Conservation (phyloP, 371 early-diverging fungal genomes). For the Rhizopus sp. region DNA sequence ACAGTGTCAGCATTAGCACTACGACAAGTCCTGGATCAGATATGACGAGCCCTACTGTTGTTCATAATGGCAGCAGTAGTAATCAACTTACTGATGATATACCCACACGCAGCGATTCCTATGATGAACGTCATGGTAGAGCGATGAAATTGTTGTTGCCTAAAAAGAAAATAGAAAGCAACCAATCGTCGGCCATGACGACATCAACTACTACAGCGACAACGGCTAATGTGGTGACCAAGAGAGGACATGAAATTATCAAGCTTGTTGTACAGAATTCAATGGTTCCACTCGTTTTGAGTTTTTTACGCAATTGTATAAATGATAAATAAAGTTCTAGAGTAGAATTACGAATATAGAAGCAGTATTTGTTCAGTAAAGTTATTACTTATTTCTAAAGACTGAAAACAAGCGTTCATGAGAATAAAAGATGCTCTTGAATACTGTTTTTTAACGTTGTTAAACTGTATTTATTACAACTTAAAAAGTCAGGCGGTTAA, state of each 20-base stretch:
- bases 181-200: constrained; percentile 4
- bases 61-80: neutral
- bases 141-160: constrained; percentile 10
- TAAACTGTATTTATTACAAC: no score
- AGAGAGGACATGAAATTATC: constrained; percentile 57
- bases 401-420: no score
- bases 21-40: neutral
- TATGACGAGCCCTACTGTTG: neutral
- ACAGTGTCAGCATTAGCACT: neutral
- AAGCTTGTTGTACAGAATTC: constrained; percentile 64
- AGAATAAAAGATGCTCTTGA: no score
- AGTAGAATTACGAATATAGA: no score
- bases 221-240: constrained; percentile 49
- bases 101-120: neutral
- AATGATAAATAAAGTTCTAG: neutral
- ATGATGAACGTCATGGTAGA: constrained; percentile 4
- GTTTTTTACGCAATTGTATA: constrained; percentile 45
- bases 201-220: constrained; percentile 13
- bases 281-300: constrained; percentile 57
- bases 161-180: constrained; percentile 15
- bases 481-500: no score
- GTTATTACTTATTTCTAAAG: no score
- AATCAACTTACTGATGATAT: neutral
- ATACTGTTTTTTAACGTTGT: no score
- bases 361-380: no score